phyloP scores from a whole-genome alignment of 2,329 filamentous ascomycete species.

The Berkeleyomyces basicola region DNA sequence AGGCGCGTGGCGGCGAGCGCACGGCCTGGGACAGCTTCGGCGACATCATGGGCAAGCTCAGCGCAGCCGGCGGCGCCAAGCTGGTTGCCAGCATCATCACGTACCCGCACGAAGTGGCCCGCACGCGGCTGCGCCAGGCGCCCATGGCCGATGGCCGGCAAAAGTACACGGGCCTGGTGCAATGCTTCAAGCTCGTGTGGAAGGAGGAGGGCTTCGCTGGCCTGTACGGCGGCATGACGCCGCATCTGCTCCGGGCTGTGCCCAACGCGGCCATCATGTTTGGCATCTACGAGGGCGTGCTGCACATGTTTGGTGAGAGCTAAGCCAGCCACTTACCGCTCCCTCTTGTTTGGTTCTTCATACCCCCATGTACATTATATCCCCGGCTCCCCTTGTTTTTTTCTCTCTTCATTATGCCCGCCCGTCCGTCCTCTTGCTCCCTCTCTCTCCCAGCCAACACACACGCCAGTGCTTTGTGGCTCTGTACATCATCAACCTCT shows the following conservation, averaged over 20 bases:
- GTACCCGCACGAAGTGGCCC: slow-evolving; percentile 84
- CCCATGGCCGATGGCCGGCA: slow-evolving; percentile 50
- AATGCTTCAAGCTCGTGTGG: slow-evolving; percentile 78
- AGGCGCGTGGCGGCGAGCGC: slow-evolving; percentile 41
- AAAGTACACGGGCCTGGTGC: slow-evolving; percentile 77
- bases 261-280: slow-evolving; percentile 95
- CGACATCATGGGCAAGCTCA: slow-evolving; percentile 62
- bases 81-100: slow-evolving; percentile 68
- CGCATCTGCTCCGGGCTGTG: slow-evolving; percentile 79
- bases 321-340: not conserved
- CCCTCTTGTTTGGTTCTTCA: not conserved
- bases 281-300: slow-evolving; percentile 58
- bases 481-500: not conserved
- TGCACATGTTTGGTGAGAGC: slow-evolving; percentile 27
- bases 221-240: slow-evolving; percentile 79
- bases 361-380: not conserved
- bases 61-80: slow-evolving; percentile 70
- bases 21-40: slow-evolving; percentile 59
- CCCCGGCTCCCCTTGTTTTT: not conserved
- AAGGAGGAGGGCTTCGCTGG: slow-evolving; percentile 75
- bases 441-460: not conserved
- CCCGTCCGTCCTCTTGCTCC: not conserved
- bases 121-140: slow-evolving; percentile 71
- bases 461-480: not conserved
- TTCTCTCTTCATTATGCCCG: not conserved